phyloP scores from a whole-genome alignment of 495 filamentous ascomycete species.

The Aspergillus indologenus region DNA sequence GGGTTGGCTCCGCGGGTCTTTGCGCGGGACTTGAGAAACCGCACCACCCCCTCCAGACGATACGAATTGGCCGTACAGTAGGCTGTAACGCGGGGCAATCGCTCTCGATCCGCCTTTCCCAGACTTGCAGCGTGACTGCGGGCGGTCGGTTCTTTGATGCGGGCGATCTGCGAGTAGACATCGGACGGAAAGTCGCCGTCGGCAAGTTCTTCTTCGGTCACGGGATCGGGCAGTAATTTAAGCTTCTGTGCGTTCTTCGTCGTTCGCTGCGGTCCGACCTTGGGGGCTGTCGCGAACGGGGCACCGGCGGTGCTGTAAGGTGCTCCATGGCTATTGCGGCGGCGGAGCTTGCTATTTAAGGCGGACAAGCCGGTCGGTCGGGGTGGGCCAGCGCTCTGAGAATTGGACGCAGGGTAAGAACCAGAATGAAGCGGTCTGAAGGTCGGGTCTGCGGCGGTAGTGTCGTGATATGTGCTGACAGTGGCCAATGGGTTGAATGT shows the following conservation, averaged over 20 bases:
- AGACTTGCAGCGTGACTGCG: conserved; percentile 87
- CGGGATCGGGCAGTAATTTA: conserved; percentile 88
- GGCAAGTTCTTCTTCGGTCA: conserved; percentile 58
- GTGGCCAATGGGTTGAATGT: conserved; percentile 68
- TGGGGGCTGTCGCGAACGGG: conserved; percentile 51
- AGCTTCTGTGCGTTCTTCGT: conserved; percentile 95
- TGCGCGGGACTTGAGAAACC: conserved; percentile 78
- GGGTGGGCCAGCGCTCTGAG: conserved; percentile 25
- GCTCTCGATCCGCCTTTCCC: conserved; percentile 87
- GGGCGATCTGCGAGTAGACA: conserved; percentile 91
- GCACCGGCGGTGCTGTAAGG: conserved; percentile 44
- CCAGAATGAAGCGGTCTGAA: conserved; percentile 41
- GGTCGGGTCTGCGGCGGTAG: conserved; percentile 42
- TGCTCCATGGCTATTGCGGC: conserved; percentile 79
- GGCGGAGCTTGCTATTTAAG: conserved; percentile 80
- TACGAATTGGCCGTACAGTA: conserved; percentile 94
- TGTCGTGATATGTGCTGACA: conserved; percentile 53
- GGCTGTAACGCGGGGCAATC: conserved; percentile 86
- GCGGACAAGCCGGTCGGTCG: conserved; percentile 60
- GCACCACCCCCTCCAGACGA: conserved; percentile 80
- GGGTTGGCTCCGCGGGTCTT: conserved; percentile 74
- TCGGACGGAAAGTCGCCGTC: conserved; percentile 92
- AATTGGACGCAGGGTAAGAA: conserved; percentile 36
- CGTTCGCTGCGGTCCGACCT: conserved; percentile 92
- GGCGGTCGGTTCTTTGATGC: conserved; percentile 95